Percentiles rank a stretch among this genome's conserved stretches.
Evolutionary conservation across 1,284 basidiomycete genomes (phyloP).

Genomic region (Moesziomyces antarcticus): DNA sequence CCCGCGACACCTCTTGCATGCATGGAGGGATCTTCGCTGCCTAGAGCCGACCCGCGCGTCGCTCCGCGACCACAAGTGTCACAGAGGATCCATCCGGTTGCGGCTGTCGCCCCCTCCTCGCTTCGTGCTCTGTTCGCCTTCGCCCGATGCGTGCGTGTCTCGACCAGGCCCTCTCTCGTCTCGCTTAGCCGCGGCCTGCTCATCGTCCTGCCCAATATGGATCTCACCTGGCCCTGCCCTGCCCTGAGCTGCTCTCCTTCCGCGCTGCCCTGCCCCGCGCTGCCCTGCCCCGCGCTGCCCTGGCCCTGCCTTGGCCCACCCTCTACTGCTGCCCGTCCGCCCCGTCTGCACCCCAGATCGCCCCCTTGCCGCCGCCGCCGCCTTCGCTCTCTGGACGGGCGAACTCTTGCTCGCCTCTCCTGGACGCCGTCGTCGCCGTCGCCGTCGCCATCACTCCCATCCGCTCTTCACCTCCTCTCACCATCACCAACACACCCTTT

Average conservation of each 20-base stretch:
- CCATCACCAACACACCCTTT: background rate
- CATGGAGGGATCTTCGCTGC: conserved; percentile 1
- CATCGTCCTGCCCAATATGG: background rate
- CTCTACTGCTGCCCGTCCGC: too few relatives aligned
- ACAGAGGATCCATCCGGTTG: too few relatives aligned
- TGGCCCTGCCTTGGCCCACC: too few relatives aligned
- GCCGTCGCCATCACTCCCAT: background rate
- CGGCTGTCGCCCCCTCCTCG: too few relatives aligned
- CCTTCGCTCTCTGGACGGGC: background rate
- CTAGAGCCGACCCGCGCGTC: background rate
- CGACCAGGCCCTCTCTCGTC: background rate
- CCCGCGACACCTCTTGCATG: background rate
- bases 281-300: too few relatives aligned
- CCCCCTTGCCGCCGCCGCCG: background rate
- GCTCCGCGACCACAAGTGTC: background rate
- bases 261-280: too few relatives aligned
- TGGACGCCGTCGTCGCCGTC: background rate
- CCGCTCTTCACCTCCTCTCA: background rate
- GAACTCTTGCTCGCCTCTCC: too few relatives aligned
- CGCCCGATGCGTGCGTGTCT: conserved; percentile 1
- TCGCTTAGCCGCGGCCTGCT: background rate
- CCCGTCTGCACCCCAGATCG: background rate
- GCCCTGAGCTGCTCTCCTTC: too few relatives aligned
- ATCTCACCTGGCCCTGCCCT: too few relatives aligned
- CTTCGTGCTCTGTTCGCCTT: background rate